These are phyloP conservation scores for Periconia macrospinosa DNA, from an alignment of 2,329 filamentous ascomycete species.

Conservation along the genomic window DNA sequence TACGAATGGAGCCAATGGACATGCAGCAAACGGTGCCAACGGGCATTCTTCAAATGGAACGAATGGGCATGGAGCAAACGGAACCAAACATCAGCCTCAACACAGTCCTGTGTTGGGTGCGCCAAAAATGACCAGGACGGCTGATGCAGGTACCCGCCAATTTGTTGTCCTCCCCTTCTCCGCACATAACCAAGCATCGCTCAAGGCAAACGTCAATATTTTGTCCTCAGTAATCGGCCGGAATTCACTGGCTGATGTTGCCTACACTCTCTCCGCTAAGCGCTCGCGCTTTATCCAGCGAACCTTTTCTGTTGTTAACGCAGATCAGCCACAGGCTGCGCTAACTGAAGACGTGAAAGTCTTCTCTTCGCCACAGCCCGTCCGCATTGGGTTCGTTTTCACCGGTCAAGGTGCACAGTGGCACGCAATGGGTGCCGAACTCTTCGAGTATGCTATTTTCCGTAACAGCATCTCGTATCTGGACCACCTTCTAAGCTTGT, in stretches of 20 bases:
- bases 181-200: constrained; percentile 13
- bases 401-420: constrained; percentile 39
- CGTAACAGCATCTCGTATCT: constrained; percentile 6
- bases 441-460: constrained; percentile 15
- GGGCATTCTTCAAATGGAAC: background rate
- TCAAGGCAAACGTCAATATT: constrained; percentile 5
- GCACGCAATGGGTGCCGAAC: constrained; percentile 22
- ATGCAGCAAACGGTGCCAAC: background rate
- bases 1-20: background rate
- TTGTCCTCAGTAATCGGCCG: background rate
- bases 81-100: background rate
- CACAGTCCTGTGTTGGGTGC: background rate
- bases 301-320: constrained; percentile 9
- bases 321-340: background rate
- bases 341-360: background rate
- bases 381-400: constrained; percentile 18
- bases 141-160: background rate
- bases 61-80: background rate
- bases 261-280: constrained; percentile 14
- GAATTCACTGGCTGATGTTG: constrained; percentile 12
- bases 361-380: background rate
- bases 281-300: constrained; percentile 8
- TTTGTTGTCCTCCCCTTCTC: constrained; percentile 17
- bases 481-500: constrained; percentile 3
- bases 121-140: background rate